Evolutionary conservation across 2,329 filamentous ascomycete species (phyloP).

Genomic region (Cladophialophora chaetospira): DNA sequence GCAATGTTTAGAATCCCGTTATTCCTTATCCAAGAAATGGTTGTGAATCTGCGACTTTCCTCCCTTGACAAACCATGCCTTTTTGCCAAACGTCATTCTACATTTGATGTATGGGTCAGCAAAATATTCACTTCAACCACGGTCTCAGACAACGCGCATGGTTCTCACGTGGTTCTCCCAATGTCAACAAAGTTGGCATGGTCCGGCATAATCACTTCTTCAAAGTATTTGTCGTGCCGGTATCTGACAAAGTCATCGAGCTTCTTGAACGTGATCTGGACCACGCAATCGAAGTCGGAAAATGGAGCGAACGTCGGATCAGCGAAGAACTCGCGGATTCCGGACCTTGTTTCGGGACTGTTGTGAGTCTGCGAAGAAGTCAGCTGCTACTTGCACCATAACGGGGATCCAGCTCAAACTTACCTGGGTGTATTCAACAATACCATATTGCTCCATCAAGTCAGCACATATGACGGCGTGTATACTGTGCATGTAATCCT

Average conservation of each 20-base stretch:
- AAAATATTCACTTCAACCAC: too few relatives aligned
- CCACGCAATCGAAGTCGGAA: neutral
- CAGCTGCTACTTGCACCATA: too few relatives aligned
- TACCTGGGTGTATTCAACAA: constrained; percentile 6
- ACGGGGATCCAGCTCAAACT: too few relatives aligned
- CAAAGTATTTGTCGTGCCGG: neutral
- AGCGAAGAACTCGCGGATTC: neutral
- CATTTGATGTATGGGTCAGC: too few relatives aligned
- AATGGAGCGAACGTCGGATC: neutral
- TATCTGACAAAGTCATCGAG: constrained; percentile 2
- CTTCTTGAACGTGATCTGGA: constrained; percentile 2
- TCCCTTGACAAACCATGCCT: neutral
- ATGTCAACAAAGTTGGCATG: constrained; percentile 25
- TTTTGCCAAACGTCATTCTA: neutral
- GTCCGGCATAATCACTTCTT: constrained; percentile 1
- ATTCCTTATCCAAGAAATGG: neutral
- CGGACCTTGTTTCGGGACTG: neutral
- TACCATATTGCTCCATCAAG: constrained; percentile 2
- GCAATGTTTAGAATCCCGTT: neutral
- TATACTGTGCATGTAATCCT: neutral
- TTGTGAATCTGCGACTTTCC: neutral
- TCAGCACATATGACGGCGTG: neutral
- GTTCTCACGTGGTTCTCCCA: neutral
- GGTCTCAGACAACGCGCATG: too few relatives aligned
- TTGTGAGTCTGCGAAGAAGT: neutral